Evolutionary conservation across 108 stramenopile genomes (phyloP).

Genomic region (Cyclotella kingstonii): DNA sequence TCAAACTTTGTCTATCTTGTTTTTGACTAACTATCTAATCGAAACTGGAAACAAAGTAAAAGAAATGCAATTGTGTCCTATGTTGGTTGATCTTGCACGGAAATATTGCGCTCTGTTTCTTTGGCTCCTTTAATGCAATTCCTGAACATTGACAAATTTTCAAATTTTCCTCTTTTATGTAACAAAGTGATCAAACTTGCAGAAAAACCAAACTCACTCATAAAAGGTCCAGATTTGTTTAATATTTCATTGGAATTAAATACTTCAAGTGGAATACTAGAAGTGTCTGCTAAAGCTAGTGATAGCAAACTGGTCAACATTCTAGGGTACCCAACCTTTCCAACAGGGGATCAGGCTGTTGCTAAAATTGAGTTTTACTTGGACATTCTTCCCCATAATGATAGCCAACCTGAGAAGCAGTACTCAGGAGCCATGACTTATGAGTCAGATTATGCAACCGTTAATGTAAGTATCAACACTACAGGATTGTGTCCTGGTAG

Average conservation of each 20-base stretch:
- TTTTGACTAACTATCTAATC: too few species aligned
- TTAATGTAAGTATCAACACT: constrained; percentile 5
- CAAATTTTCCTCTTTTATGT: too few species aligned
- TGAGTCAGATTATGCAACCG: constrained; percentile 1
- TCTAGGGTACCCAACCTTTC: constrained; percentile 10
- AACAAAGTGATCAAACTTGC: constrained; percentile 22
- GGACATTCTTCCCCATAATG: constrained; percentile 34
- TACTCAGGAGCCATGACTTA: too few species aligned
- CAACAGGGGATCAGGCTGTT: constrained; percentile 32
- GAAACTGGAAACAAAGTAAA: too few species aligned
- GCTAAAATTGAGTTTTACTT: constrained; percentile 15
- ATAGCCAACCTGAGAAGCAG: constrained; percentile 4
- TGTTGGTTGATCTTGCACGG: too few species aligned
- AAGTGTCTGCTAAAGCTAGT: constrained; percentile 22
- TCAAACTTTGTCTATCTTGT: too few species aligned
- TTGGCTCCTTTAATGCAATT: too few species aligned
- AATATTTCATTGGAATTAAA: constrained; percentile 5
- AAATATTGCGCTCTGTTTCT: too few species aligned
- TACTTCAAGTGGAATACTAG: constrained; percentile 6
- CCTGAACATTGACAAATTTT: too few species aligned
- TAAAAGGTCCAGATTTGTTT: constrained; percentile 49
- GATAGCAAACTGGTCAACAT: constrained; percentile 31
- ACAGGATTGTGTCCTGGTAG: constrained; percentile 12
- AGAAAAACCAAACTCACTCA: constrained; percentile 37
- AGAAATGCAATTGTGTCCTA: too few species aligned